Percentiles rank a stretch among this genome's conserved stretches.
Evolutionary conservation across 805 yeast genomes (phyloP).

Genomic region (Alloascoidea africana): DNA sequence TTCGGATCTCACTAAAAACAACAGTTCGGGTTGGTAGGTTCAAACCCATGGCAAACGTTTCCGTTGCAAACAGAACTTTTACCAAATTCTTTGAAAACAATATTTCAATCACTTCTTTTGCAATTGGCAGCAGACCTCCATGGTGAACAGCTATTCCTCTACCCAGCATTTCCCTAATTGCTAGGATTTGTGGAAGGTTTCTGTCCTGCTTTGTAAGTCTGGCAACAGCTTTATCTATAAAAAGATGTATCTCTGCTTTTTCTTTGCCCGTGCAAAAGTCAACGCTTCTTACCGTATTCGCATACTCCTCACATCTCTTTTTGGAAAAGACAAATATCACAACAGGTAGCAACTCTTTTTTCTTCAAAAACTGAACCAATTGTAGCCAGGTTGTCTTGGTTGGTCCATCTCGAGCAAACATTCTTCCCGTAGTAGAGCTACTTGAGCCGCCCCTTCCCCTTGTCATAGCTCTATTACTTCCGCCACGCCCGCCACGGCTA

Average conservation of each 20-base stretch:
- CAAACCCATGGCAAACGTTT: slow-evolving; percentile 97
- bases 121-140: slow-evolving; percentile 86
- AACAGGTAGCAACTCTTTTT: slow-evolving; percentile 68
- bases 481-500: slow-evolving; percentile 17
- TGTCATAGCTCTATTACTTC: slow-evolving; percentile 17
- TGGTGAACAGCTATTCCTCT: slow-evolving; percentile 95
- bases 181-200: slow-evolving; percentile 79
- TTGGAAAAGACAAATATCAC: slow-evolving; percentile 90
- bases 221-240: slow-evolving; percentile 77
- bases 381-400: slow-evolving; percentile 67
- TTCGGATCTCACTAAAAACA: slow-evolving; percentile 69
- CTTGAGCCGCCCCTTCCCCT: slow-evolving; percentile 26
- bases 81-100: slow-evolving; percentile 75
- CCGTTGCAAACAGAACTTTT: slow-evolving; percentile 90
- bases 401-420: slow-evolving; percentile 44
- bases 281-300: slow-evolving; percentile 55
- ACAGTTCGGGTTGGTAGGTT: slow-evolving; percentile 95
- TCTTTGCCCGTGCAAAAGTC: slow-evolving; percentile 79
- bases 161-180: slow-evolving; percentile 66
- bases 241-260: slow-evolving; percentile 84
- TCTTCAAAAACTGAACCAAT: slow-evolving; percentile 54
- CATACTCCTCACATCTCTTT: slow-evolving; percentile 87
- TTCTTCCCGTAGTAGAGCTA: slow-evolving; percentile 10
- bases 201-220: slow-evolving; percentile 86
- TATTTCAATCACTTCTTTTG: slow-evolving; percentile 86